Evolutionary conservation across 2,329 filamentous ascomycete genomes (phyloP).

Genomic region (Aspergillaceae sp.): DNA sequence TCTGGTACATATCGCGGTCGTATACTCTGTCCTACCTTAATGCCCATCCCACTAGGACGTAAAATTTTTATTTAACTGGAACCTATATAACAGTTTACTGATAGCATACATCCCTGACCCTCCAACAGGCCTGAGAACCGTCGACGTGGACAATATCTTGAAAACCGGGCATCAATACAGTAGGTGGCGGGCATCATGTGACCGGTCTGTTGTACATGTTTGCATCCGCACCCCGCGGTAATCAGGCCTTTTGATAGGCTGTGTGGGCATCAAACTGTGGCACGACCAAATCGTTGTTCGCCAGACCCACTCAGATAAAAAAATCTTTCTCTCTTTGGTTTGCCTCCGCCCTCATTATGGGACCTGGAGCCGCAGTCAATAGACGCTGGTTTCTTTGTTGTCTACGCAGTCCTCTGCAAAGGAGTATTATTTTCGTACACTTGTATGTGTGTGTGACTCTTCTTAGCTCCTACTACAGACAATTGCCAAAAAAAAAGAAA

Average conservation of each 20-base stretch:
- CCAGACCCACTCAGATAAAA: conserved; percentile 8
- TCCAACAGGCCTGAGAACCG: neutral
- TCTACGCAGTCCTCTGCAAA: neutral
- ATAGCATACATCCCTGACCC: neutral
- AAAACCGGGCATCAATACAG: conserved; percentile 34
- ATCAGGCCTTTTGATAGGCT: conserved; percentile 1
- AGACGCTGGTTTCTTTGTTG: neutral
- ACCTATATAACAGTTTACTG: no score
- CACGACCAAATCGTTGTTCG: conserved; percentile 13
- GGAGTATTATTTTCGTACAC: neutral
- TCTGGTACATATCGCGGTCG: no score
- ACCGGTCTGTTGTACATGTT: conserved; percentile 9
- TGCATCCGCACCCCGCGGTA: conserved; percentile 18
- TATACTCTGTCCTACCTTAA: no score
- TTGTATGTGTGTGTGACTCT: no score
- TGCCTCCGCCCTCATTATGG: no score
- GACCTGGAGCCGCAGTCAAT: neutral
- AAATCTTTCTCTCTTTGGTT: neutral
- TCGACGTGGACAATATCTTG: neutral
- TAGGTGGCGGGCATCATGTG: conserved; percentile 9
- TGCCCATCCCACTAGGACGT: no score
- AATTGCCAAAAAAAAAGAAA: neutral
- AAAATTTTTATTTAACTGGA: neutral
- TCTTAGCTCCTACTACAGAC: neutral
- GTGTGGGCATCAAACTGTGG: conserved; percentile 11